Percentiles rank a stretch among this genome's conserved stretches.
These are phyloP conservation scores for Dryas octopetala DNA, from an alignment of 306 rosid species.

Conservation along the genomic window DNA sequence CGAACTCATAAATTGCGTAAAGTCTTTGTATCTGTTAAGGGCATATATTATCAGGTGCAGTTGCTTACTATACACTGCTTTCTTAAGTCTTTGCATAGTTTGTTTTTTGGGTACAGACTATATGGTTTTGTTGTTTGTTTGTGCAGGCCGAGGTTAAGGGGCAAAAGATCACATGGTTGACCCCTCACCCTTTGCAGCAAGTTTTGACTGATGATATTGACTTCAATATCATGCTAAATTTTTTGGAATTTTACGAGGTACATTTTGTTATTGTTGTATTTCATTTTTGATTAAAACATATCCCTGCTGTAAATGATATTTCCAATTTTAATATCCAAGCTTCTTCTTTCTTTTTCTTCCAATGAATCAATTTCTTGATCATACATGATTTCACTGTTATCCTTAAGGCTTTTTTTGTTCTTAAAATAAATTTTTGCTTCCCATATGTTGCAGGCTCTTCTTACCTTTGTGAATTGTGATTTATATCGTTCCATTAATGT, in stretches of 20 bases:
- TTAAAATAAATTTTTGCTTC: not conserved
- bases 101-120: not conserved
- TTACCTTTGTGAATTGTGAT: conserved; percentile 64
- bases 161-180: conserved; percentile 81
- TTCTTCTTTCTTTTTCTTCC: not conserved
- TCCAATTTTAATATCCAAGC: not conserved
- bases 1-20: conserved; percentile 78
- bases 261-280: conserved; percentile 1
- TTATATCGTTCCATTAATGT: conserved; percentile 76
- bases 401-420: not conserved
- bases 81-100: not conserved
- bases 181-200: conserved; percentile 93
- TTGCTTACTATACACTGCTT: conserved; percentile 2
- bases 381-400: too few relatives aligned
- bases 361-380: not conserved
- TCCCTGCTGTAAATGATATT: not conserved
- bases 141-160: conserved; percentile 80
- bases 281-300: not conserved
- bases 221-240: conserved; percentile 65
- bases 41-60: conserved; percentile 86
- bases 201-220: conserved; percentile 78
- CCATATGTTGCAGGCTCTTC: conserved; percentile 58
- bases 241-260: conserved; percentile 82
- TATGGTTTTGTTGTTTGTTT: conserved; percentile 23
- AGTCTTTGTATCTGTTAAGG: conserved; percentile 84